Conservation (phyloP, 352 stramenopile genomes). For the Phytophthora sp. region DNA sequence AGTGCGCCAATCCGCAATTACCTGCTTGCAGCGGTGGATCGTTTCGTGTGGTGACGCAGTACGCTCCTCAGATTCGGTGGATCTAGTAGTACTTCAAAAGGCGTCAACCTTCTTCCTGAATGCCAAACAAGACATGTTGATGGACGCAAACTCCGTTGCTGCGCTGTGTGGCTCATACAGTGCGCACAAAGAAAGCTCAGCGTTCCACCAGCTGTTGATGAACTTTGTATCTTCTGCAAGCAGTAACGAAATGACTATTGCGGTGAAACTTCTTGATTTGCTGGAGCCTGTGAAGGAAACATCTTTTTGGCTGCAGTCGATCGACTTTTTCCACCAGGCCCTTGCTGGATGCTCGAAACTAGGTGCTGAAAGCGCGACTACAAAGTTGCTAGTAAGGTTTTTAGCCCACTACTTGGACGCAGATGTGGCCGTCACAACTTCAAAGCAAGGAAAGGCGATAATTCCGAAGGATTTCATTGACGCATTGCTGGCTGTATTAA, state of each 20-base stretch:
- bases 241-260: constrained; percentile 49
- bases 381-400: constrained; percentile 53
- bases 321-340: constrained; percentile 66
- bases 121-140: constrained; percentile 76
- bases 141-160: constrained; percentile 67
- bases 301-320: constrained; percentile 69
- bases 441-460: constrained; percentile 28
- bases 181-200: constrained; percentile 27
- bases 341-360: constrained; percentile 30
- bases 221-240: constrained; percentile 55
- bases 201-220: constrained; percentile 57
- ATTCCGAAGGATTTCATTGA: constrained; percentile 68
- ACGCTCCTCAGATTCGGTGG: constrained; percentile 16
- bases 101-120: constrained; percentile 55
- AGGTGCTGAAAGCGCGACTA: not conserved
- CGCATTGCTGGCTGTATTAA: constrained; percentile 52
- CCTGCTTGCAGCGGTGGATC: constrained; percentile 67
- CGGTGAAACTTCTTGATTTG: constrained; percentile 67
- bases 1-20: constrained; percentile 66
- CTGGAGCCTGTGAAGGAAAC: constrained; percentile 55
- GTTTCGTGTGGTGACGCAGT: constrained; percentile 32
- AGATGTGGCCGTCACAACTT: constrained; percentile 31
- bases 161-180: constrained; percentile 60
- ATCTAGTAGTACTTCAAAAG: constrained; percentile 40
- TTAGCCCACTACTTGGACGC: constrained; percentile 62